Evolutionary conservation across 2,329 filamentous ascomycete genomes (phyloP), one percentile per base, ranked within the genome.

Genomic region (Phyllachora maydis): DNA sequence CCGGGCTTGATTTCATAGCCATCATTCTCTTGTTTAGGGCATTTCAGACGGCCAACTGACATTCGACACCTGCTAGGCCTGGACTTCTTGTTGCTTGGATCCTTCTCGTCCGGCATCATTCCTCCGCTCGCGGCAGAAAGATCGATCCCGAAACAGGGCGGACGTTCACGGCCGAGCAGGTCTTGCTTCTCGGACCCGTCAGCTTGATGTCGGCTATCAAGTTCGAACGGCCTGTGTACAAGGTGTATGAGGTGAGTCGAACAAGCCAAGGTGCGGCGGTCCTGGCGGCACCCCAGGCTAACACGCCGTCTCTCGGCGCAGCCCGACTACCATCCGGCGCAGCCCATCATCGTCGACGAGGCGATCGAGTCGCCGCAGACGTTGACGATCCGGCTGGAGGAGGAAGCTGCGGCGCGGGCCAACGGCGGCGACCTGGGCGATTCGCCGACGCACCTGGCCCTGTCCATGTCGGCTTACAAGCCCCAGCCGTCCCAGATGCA

Each of bases 391-490:
- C 50, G 52, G 33, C 60, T 64, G 52, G 61, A 65, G 47, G 59
- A 65, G 45, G 59, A 52, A 39, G 54, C 56, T 20, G 53, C 50
- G 32, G n/a, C n/a, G n/a, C 52, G 51, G 48, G 54, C 48, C 33
- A 57, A 53, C 52, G 56, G 57, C 39, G 56, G 56, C 46, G 54
- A 51, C 47, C 52, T 52, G 46, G 49, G 47, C 39, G 66, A 57
- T 50, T 66, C 54, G 51, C 56, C 59, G 43, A 56, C 45, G 45
- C 47, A 52, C 45, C 47, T 69, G n/a, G n/a, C n/a, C 40, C 54
- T 77, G 52, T 69, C 74, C 50, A 83, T 83, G 75, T 74, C 77
- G 48, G 72, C 72, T 51, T 83, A 81, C 59, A 91, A 90, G 52
- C 52, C 67, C 28, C 68, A 75, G 47, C 59, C 70, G 50, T 60